Evolutionary conservation across 805 yeast genomes (phyloP), one percentile per base, ranked within the genome.

Genomic region (Myxozyma udenii): DNA sequence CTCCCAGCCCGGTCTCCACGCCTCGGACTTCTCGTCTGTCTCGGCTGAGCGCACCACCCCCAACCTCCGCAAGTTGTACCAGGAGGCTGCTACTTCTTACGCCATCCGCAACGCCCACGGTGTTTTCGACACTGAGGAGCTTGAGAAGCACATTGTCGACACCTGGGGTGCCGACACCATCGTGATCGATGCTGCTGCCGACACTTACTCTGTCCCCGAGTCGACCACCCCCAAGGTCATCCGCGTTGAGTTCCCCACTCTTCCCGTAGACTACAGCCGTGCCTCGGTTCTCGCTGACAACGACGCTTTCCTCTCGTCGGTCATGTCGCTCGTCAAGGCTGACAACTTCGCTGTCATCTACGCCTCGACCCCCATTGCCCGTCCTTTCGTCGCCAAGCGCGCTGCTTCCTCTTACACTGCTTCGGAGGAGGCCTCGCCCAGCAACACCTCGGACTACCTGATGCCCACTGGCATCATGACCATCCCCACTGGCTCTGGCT

Each of bases 181-280:
- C 40, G 61, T 61, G 24, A 70, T 77, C 9, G 69, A 70, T 4
- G 71, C 74, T n/a, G 50, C 50, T 30, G 37, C 71, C 3, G 80
- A 75, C 4, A 71, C 73, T 11, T 60, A 66, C 51, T 74, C 78
- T 22, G 77, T 78, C 2, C 95, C 87, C 63, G 73, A 78, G 35
- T 95, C 87, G 62, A 69, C 80, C 1, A 68, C 77, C 23, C 80
- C 78, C 21, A 73, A 95, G 55, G 75, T 87, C 11, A 77, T 91
- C 25, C 69, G 74, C 16, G 68, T 89, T 7, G 74, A 81, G 35
- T 74, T 84, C 52, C 76, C 80, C 1, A 71, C 70, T n/a, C 69
- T 86, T 23, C 74, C 78, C 0, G 50, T 37, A 35, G 61, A 61
- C 55, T 38, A 49, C 44, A 35, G 56, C 22, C 60, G 61, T 11